These are phyloP conservation scores for Gracilariopsis chorda DNA, from an alignment of 23 red algal species.

Conservation along the genomic window DNA sequence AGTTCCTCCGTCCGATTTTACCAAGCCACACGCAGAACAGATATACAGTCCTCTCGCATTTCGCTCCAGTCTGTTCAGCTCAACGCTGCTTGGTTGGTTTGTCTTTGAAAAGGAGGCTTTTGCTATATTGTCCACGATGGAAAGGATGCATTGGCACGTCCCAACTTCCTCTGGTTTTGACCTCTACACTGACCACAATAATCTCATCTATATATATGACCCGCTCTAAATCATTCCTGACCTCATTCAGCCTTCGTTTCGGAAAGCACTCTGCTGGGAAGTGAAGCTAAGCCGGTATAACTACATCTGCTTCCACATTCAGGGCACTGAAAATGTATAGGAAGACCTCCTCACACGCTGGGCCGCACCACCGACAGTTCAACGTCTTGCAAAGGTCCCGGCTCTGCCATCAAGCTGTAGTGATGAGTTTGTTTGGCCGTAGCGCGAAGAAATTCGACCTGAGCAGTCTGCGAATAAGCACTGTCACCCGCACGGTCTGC, in stretches of 20 bases:
- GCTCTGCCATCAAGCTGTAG: neutral
- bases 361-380: neutral
- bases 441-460: neutral
- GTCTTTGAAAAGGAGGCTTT: neutral
- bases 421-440: neutral
- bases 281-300: neutral
- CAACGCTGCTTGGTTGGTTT: neutral
- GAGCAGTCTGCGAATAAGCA: neutral
- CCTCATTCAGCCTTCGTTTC: neutral
- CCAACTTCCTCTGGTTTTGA: neutral
- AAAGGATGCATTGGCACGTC: neutral
- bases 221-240: neutral
- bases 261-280: neutral
- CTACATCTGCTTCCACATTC: neutral
- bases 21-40: neutral
- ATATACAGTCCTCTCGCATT: neutral
- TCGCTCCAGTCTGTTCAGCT: neutral
- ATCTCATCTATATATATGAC: neutral
- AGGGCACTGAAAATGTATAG: neutral
- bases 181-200: neutral
- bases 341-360: neutral
- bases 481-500: neutral
- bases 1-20: neutral
- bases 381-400: neutral
- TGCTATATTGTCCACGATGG: neutral